Evolutionary conservation across 83 land plant genomes (phyloP).

Genomic region (Picea abies): DNA sequence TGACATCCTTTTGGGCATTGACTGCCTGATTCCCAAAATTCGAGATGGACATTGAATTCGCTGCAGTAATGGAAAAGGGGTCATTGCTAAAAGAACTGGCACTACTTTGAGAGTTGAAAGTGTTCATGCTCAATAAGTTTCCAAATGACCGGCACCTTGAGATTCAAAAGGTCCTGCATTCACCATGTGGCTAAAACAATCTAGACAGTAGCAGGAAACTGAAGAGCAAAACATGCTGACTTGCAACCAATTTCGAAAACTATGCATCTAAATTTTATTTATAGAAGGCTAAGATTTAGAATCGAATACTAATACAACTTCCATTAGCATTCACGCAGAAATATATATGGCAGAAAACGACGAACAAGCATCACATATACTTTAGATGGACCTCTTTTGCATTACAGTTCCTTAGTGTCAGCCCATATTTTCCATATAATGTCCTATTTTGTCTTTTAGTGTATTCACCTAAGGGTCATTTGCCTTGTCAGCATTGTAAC

Average conservation of each 20-base stretch:
- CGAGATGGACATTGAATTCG: not conserved
- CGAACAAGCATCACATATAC: not conserved
- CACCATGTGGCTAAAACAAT: not conserved
- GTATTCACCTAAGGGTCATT: too few relatives aligned
- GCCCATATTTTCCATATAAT: too few relatives aligned
- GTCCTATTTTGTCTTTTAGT: too few relatives aligned
- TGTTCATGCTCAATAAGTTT: not conserved
- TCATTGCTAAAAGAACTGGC: not conserved
- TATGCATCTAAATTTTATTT: not conserved
- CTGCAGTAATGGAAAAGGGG: not conserved
- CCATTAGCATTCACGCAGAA: not conserved
- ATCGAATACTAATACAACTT: not conserved
- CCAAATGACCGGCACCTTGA: slow-evolving; percentile 5
- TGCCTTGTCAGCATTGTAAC: too few relatives aligned
- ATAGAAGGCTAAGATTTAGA: not conserved
- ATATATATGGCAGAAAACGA: not conserved
- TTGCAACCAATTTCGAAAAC: not conserved
- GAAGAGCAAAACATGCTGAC: not conserved
- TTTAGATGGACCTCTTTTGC: not conserved
- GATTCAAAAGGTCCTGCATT: not conserved
- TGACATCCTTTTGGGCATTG: not conserved
- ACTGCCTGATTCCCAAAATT: slow-evolving; percentile 9
- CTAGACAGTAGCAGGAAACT: not conserved
- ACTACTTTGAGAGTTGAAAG: not conserved
- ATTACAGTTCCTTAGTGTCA: not conserved